Base-by-base conservation (phyloP, 75 land plant genomes). In the Ceratopteris richardii region DNA sequence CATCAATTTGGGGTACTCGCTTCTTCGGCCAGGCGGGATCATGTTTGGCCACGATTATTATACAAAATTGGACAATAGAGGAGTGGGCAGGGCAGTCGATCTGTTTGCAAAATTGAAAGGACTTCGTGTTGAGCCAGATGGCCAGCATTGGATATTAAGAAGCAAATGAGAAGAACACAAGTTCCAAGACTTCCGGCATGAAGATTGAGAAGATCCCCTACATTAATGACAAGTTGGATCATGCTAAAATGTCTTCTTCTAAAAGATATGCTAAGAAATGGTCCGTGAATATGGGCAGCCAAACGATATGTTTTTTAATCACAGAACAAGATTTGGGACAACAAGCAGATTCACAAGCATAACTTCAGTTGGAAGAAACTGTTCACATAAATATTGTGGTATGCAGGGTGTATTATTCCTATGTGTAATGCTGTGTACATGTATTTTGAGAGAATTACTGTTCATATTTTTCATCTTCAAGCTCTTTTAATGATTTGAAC, bases 31-130 rank as follows among this genome's bases (percentile, higher is more conserved):
- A 18, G 93, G 92, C 1, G 97, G 97, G 23, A 82, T 91, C 24
- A 73, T 91, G 39, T 91, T 91, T 56, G 97, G 97, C 4, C 97
- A 91, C 36, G 97, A 91, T 54, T 91, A 91, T 53, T 71, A 60
- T 33, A 82, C 74, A 0, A 21, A 42, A 12, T 73, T 74, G 0
- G 93, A 84, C 22, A 56, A 77, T 21, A 26, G 58, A 2, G 97
- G 93, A 12, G 97, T 91, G 9, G 54, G 89, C 7, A 62, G 97
- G 4, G 97, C 97, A 0, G 97, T 91, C 9, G 77, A 73, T 50
- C 58, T 91, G 65, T 91, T 91, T 56, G 88, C 93, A 0, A 53
- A 24, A 53, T 18, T 82, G 20, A 77, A 76, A 24, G 68, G 73
- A 5, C 66, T 91, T 30, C 26, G 58, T 11, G 79, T 91, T 9